Evolutionary conservation across 805 yeast genomes (phyloP).

Genomic region (Saccharomyces cerevisiae): DNA sequence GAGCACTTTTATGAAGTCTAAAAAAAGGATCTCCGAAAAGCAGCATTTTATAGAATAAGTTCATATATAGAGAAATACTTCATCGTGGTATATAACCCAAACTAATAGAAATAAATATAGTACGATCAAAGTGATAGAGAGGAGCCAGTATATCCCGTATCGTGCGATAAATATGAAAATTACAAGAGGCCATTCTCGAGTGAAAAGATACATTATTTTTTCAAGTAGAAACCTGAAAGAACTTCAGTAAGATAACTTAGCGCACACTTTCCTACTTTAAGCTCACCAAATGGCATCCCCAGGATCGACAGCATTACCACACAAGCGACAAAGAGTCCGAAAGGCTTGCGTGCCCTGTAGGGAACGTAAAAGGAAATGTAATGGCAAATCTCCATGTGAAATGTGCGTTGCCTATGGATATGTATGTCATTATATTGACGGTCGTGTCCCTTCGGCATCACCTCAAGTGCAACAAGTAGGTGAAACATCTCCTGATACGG

Average conservation of each 20-base stretch:
- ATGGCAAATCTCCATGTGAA: constrained; percentile 1
- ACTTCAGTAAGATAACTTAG: not conserved
- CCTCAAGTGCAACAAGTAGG: not conserved
- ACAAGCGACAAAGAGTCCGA: constrained; percentile 1
- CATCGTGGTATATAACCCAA: not conserved
- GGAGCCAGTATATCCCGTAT: not conserved
- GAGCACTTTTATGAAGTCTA: not conserved
- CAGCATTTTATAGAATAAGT: not conserved
- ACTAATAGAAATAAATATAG: not conserved
- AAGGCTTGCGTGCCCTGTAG: constrained; percentile 4
- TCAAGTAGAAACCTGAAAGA: not conserved
- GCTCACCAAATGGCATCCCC: not conserved
- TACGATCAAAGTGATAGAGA: not conserved
- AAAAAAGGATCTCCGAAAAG: not conserved
- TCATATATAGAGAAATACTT: not conserved
- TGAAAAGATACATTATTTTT: not conserved
- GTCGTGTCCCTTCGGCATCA: not conserved
- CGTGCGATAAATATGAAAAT: not conserved
- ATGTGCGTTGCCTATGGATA: constrained; percentile 3
- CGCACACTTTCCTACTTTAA: not conserved
- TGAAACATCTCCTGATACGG: not conserved
- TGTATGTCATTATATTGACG: not conserved
- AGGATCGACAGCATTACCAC: not conserved
- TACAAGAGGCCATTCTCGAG: not conserved
- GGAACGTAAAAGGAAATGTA: constrained; percentile 3